Conservation (phyloP, 2,329 filamentous ascomycete genomes). For the Boeremia lycopersici region DNA sequence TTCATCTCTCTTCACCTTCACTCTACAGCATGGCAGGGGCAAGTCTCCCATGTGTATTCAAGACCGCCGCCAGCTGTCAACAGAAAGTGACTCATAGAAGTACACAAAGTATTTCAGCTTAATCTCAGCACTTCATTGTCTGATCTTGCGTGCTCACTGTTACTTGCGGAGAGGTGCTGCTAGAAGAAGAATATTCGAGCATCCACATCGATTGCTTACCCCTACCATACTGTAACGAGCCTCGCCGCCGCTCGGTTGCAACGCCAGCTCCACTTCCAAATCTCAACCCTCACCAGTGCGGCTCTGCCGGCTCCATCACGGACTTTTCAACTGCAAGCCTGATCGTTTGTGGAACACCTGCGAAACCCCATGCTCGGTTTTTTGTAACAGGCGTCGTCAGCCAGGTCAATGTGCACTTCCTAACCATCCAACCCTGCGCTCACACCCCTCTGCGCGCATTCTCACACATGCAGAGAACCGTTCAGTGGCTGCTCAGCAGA, state of each 20-base stretch:
- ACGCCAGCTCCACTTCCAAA: constrained; percentile 11
- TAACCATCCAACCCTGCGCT: not conserved
- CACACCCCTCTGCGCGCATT: not conserved
- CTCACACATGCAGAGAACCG: not conserved
- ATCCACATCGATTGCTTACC: too few species aligned
- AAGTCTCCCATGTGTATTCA: too few species aligned
- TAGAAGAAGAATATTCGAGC: too few species aligned
- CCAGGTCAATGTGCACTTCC: constrained; percentile 5
- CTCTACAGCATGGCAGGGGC: too few species aligned
- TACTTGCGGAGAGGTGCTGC: too few species aligned
- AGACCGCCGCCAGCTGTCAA: too few species aligned
- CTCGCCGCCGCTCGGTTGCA: not conserved
- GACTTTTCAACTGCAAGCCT: not conserved
- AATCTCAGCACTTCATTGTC: too few species aligned
- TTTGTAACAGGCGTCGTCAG: constrained; percentile 16
- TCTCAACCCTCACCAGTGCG: constrained; percentile 1
- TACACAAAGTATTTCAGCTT: too few species aligned
- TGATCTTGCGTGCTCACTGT: too few species aligned
- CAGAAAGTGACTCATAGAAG: too few species aligned
- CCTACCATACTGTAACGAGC: too few species aligned
- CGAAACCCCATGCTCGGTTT: constrained; percentile 4
- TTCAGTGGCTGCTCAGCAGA: not conserved
- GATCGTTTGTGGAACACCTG: constrained; percentile 6
- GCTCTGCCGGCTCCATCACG: constrained; percentile 5
- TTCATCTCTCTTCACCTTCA: constrained; percentile 4